Base-by-base conservation (phyloP, 768 basidiomycete species). In the Nevesoporus exiguus region DNA sequence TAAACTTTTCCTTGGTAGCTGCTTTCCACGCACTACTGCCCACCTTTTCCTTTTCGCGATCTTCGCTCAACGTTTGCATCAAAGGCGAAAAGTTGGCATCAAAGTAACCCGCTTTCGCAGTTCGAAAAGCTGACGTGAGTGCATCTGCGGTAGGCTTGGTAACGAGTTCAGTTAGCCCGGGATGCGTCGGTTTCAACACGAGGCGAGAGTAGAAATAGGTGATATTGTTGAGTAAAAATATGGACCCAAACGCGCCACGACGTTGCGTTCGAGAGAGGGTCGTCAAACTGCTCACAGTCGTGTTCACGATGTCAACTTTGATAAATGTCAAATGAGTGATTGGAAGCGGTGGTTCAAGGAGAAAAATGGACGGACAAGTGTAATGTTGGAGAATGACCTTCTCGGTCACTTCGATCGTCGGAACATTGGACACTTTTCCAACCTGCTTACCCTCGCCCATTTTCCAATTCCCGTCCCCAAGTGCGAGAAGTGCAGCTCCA, bases 401-500 rank as follows among this genome's bases (percentile, higher is more conserved):
- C 61, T 86, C 83, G 51, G 84, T 84, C 10, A 75, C 76, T 29
- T 83, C 85, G 5, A 73, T 74, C 1, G 72, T 58, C 17, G 52
- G 29, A 3, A 22, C 24, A 51, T 80, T 80, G 7, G 69, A 57
- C 2, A 64, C 66, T 60, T 81, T 82, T 10, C 80, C 80, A 7
- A 86, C 82, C 60, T 79, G 77, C 21, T 88, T 77, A 6, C 89
- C 90, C 56, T 90, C 89, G 5, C 91, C 91, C 90, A 93, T 93
- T 70, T 83, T 89, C 91, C 91, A 93, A 59, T 93, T 93, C 10
- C 91, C 91, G 55, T 93, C 90, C 0, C 91, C 91, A 1, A 93
- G 78, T 2, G 83, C 80, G 37, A 82, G 66, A 34, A 93, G 72
- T 0, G 85, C 83, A 1, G 86, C 75, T 1, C 79, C 80, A 10